A percentile compares a stretch with the other conserved stretches of the same genome.
phyloP scores from a whole-genome alignment of 163 green algal genomes.

The Chlamydomonas reinhardtii region DNA sequence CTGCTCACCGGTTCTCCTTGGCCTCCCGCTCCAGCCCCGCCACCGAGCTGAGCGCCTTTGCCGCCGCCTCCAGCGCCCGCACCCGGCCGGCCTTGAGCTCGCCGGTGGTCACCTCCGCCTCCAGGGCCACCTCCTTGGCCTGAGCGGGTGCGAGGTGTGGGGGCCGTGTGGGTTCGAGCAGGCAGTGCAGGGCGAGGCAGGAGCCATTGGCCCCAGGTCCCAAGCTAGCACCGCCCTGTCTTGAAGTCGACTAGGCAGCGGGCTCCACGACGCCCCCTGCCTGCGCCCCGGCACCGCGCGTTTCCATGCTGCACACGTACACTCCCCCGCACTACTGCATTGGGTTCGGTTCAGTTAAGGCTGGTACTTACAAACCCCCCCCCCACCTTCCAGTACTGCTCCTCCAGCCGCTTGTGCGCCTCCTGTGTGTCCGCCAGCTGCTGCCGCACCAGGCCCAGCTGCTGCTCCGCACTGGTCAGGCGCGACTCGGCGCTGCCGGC shows the following conservation, averaged over 20 bases:
- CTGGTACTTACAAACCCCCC: too few relatives aligned
- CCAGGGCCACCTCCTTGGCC: conserved; percentile 45
- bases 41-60: background rate
- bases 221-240: too few relatives aligned
- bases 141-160: background rate
- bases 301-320: too few relatives aligned
- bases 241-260: too few relatives aligned
- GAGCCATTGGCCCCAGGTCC: too few relatives aligned
- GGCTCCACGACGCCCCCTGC: too few relatives aligned
- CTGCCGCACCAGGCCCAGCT: background rate
- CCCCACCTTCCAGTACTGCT: conserved; percentile 51
- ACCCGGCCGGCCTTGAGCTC: conserved; percentile 40
- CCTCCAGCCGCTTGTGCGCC: conserved; percentile 47
- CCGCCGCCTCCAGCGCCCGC: conserved; percentile 35
- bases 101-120: conserved; percentile 38
- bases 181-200: too few relatives aligned
- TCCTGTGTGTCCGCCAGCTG: conserved; percentile 38
- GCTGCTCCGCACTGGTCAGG: background rate
- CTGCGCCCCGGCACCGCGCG: too few relatives aligned
- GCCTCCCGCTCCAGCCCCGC: conserved; percentile 42
- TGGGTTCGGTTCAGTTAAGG: too few relatives aligned
- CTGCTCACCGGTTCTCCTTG: conserved; percentile 35
- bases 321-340: too few relatives aligned
- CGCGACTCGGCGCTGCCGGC: conserved; percentile 21
- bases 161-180: too few relatives aligned